Evolutionary conservation across 768 basidiomycete species (phyloP), one percentile per base, ranked within the genome.

Genomic region (Trametes sanguinea): DNA sequence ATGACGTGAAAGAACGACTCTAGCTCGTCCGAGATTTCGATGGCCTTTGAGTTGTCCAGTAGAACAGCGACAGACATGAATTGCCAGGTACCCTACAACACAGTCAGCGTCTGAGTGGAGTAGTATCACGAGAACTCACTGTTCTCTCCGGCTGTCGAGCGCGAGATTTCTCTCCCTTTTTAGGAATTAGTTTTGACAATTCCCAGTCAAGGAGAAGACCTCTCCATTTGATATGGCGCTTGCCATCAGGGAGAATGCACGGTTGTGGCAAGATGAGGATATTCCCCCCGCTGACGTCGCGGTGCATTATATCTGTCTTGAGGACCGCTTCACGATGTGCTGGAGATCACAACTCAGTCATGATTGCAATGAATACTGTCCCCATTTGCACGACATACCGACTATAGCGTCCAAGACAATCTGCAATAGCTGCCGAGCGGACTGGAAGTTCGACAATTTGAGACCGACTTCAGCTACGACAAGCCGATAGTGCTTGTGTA

Each of bases 1-100:
- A 65, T 48, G 7, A 63, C 66, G 46, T 64, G 56, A n/a, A 64
- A 40, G 37, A 67, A 62, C 1, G 66, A 62, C 35, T 67, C 66
- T 4, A 67, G 52, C 22, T 67, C 67, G 39, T 67, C 67, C 5
- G 54, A 47, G 4, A 63, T 55, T 32, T 58, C 50, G 16, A 60
- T 50, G 2, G 42, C 27, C 29, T 57, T 50, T 0, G 46, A 14
- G 11, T 37, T 6, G 10, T 27, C 8, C 9, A 11, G 9, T 7
- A 65, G 48, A 9, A 55, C 53, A 0, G 22, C 40, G 7, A 60
- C 63, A 0, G 61, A 59, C 58, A 60, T 57, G 56, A 52, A 67
- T 52, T 65, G 66, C 66, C 63, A 65, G 17, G 66, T 67, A 1
- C 66, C 63, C 66, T 67, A n/a, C 6, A 11, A 44, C 17, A 4